phyloP scores from a whole-genome alignment of 352 stramenopile species.

The Saprolegnia parasitica region DNA sequence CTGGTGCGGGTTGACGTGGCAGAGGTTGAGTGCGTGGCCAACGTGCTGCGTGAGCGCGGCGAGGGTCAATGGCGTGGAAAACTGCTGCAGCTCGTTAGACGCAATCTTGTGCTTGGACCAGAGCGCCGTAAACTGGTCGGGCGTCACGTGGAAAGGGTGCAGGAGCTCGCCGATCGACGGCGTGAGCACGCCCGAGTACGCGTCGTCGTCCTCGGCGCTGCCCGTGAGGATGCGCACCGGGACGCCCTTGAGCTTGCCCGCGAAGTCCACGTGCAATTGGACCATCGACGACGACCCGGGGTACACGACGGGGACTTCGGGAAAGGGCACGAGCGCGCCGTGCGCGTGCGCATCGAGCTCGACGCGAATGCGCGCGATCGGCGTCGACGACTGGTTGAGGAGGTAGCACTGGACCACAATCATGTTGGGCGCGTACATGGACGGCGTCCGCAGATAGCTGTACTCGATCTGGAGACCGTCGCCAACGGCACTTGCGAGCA shows the following conservation, averaged over 20 bases:
- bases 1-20: conserved; percentile 28
- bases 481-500: conserved; percentile 49
- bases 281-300: conserved; percentile 71
- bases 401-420: conserved; percentile 71
- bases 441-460: conserved; percentile 55
- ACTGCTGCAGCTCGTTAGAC: conserved; percentile 1
- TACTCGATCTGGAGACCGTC: conserved; percentile 66
- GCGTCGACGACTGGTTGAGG: conserved; percentile 56
- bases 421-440: conserved; percentile 55
- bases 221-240: conserved; percentile 56
- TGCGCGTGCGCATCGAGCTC: conserved; percentile 24
- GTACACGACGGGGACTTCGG: conserved; percentile 78
- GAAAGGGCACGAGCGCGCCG: conserved; percentile 63
- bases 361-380: conserved; percentile 49
- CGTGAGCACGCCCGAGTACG: conserved; percentile 52
- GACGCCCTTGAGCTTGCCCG: conserved; percentile 58
- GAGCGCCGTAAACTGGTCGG: conserved; percentile 64
- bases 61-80: conserved; percentile 21
- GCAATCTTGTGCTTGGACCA: conserved; percentile 12
- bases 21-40: conserved; percentile 23
- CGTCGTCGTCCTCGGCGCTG: conserved; percentile 35
- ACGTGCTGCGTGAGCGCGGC: conserved; percentile 22
- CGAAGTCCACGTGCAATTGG: conserved; percentile 81
- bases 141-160: conserved; percentile 58
- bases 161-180: conserved; percentile 64